Evolutionary conservation across 495 filamentous ascomycete species (phyloP).

Genomic region (Podospora tetraspora): DNA sequence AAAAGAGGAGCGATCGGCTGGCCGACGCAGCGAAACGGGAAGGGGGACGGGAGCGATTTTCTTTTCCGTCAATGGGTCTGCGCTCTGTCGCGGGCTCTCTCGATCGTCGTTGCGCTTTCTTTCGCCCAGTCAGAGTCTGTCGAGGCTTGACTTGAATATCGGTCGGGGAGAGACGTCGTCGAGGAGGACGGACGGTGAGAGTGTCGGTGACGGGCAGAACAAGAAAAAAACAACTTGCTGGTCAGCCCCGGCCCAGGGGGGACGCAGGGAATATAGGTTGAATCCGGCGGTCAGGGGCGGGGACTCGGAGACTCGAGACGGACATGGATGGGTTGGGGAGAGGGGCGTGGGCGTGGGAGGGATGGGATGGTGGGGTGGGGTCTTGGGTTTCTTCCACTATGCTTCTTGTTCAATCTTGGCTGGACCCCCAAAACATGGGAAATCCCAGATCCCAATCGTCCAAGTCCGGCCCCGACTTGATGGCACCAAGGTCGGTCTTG

Average conservation of each 20-base stretch:
- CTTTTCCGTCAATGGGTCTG: neutral
- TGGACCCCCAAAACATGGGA: neutral
- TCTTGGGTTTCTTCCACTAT: neutral
- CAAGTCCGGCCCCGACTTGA: too few relatives aligned
- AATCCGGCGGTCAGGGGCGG: conserved; percentile 1
- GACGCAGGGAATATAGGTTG: neutral
- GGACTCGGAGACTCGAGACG: conserved; percentile 4
- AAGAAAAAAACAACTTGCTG: neutral
- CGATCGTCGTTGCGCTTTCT: neutral
- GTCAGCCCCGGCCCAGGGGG: neutral
- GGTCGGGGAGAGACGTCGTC: neutral
- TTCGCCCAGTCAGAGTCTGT: neutral
- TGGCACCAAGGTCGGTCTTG: too few relatives aligned
- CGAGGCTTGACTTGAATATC: neutral
- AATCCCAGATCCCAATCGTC: neutral
- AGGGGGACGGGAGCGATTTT: neutral
- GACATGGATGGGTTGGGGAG: neutral
- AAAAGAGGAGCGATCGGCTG: neutral
- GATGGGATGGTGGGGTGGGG: neutral
- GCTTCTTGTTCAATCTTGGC: neutral
- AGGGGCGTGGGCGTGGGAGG: neutral
- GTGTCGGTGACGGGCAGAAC: neutral
- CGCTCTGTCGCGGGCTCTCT: neutral
- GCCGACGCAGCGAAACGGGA: neutral
- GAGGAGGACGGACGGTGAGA: neutral